phyloP scores from a whole-genome alignment of 441 rosid genomes.

The Jatropha podagrica region DNA sequence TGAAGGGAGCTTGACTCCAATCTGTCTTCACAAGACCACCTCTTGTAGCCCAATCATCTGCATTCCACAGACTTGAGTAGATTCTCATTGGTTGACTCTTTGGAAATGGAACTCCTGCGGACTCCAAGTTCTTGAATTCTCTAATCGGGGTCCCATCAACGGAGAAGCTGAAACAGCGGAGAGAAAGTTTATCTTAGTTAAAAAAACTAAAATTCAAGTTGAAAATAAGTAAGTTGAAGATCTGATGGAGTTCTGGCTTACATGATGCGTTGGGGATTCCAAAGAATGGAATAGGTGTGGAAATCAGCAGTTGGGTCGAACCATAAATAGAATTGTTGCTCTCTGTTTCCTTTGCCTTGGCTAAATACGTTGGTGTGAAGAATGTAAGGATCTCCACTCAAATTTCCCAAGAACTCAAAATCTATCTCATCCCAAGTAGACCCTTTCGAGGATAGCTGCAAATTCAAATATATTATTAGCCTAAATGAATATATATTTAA shows the following conservation, averaged over 20 bases:
- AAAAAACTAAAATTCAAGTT: no score
- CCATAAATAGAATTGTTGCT: slow-evolving; percentile 57
- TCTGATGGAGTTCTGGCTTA: slow-evolving; percentile 19
- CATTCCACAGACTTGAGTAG: slow-evolving; percentile 55
- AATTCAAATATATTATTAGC: background rate
- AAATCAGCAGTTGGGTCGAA: slow-evolving; percentile 53
- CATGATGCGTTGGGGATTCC: slow-evolving; percentile 56
- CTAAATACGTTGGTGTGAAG: slow-evolving; percentile 53
- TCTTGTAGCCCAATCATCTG: slow-evolving; percentile 29
- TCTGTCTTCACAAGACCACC: slow-evolving; percentile 57
- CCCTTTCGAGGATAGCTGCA: slow-evolving; percentile 51
- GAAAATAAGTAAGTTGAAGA: background rate
- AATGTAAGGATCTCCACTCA: slow-evolving; percentile 51
- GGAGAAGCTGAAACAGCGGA: slow-evolving; percentile 35
- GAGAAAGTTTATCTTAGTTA: background rate
- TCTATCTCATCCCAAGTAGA: slow-evolving; percentile 69
- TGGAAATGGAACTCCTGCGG: slow-evolving; percentile 39
- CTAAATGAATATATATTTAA: no score
- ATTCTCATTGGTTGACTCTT: slow-evolving; percentile 49
- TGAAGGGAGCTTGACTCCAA: slow-evolving; percentile 35
- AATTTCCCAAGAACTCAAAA: slow-evolving; percentile 61
- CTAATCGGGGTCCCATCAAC: slow-evolving; percentile 48
- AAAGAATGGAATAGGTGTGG: slow-evolving; percentile 53
- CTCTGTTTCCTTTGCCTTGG: slow-evolving; percentile 49
- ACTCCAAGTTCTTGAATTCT: slow-evolving; percentile 46